These are phyloP conservation scores for Mortierella sp. DNA, from an alignment of 371 early-diverging fungal species.

Conservation along the genomic window DNA sequence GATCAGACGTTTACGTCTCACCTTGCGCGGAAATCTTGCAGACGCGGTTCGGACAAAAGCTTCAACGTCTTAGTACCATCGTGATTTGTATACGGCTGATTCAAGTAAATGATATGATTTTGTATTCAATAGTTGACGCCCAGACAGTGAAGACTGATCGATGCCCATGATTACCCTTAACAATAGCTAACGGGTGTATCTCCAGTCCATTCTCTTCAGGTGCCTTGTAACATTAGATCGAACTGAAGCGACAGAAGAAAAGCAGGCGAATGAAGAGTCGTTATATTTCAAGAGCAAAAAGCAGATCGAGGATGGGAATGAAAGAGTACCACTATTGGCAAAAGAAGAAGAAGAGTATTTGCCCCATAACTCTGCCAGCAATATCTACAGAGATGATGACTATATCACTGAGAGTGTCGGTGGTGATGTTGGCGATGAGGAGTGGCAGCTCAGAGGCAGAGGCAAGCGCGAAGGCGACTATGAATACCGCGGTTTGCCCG, in stretches of 20 bases:
- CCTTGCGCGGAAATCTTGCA: conserved; percentile 29
- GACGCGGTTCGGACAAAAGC: conserved; percentile 28
- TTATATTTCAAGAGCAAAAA: conserved; percentile 40
- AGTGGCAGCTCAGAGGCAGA: not conserved
- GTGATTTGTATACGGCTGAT: conserved; percentile 43
- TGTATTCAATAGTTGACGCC: not conserved
- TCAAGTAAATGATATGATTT: conserved; percentile 16
- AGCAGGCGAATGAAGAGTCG: conserved; percentile 22
- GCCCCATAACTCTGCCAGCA: conserved; percentile 16
- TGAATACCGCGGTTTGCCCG: conserved; percentile 17
- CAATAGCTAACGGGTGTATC: conserved; percentile 34
- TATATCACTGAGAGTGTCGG: conserved; percentile 5
- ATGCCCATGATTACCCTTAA: not conserved
- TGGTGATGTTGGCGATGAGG: conserved; percentile 12
- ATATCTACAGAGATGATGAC: conserved; percentile 4
- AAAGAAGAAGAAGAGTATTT: conserved; percentile 17
- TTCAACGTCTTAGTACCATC: conserved; percentile 30
- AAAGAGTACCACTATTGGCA: conserved; percentile 25
- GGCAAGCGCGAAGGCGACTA: not conserved
- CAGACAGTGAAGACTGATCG: not conserved
- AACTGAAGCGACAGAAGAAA: conserved; percentile 9
- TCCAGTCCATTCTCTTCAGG: conserved; percentile 40
- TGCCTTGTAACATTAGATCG: conserved; percentile 24
- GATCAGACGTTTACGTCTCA: conserved; percentile 2
- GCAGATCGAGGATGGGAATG: conserved; percentile 38